Conservation (phyloP, 805 yeast genomes). For the Grigorovia jiainica region DNA sequence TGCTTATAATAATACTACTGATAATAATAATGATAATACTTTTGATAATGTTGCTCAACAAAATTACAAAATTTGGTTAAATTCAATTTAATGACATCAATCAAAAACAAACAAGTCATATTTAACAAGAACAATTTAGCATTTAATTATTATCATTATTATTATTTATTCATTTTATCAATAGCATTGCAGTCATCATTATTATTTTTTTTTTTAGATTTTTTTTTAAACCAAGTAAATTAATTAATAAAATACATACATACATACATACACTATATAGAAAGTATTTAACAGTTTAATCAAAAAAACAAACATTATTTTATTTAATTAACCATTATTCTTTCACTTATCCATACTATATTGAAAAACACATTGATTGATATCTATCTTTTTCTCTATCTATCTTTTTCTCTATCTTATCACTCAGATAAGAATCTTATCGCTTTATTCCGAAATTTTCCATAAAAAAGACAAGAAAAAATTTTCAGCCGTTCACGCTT, state of each 20-base stretch:
- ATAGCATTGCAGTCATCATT: neutral
- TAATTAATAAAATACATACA: neutral
- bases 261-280: no score
- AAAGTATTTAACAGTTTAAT: no score
- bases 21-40: slow-evolving; percentile 4
- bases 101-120: neutral
- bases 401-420: no score
- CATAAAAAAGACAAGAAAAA: no score
- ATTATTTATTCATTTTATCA: neutral
- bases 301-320: no score
- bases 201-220: neutral
- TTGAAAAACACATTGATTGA: no score
- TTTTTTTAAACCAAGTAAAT: neutral
- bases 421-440: no score
- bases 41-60: slow-evolving; percentile 22
- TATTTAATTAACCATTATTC: no score
- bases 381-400: no score
- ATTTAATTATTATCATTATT: neutral
- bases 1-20: neutral
- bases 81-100: slow-evolving; percentile 8
- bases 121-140: neutral
- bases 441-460: no score
- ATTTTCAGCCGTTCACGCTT: no score
- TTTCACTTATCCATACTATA: no score
- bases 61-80: slow-evolving; percentile 23